These are phyloP conservation scores for Cudoniella acicularis DNA, from an alignment of 495 filamentous ascomycete genomes.

Conservation along the genomic window DNA sequence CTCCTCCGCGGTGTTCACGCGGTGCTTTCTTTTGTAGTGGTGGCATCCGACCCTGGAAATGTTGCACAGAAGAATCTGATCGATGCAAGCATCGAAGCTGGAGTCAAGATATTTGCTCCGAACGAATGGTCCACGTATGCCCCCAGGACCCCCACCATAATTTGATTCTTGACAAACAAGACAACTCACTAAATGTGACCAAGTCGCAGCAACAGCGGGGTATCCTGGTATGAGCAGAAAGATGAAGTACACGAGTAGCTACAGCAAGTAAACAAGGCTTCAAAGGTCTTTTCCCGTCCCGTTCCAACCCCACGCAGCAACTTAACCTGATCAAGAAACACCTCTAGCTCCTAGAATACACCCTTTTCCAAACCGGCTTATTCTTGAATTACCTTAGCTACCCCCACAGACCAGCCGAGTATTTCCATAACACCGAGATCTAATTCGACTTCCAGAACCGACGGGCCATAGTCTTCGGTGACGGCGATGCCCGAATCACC, in stretches of 20 bases:
- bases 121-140: conserved; percentile 22
- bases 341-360: conserved; percentile 53
- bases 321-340: neutral
- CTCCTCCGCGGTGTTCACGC: conserved; percentile 40
- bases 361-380: conserved; percentile 50
- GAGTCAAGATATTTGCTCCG: conserved; percentile 52
- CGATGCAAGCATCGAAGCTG: conserved; percentile 46
- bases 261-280: conserved; percentile 43
- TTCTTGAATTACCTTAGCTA: conserved; percentile 48
- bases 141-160: neutral
- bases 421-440: conserved; percentile 37
- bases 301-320: neutral
- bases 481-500: conserved; percentile 37
- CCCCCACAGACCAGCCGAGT: conserved; percentile 42
- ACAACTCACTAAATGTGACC: too few relatives aligned
- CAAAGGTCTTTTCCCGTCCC: conserved; percentile 29
- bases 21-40: conserved; percentile 47
- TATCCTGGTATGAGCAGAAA: conserved; percentile 32
- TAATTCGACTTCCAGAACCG: conserved; percentile 42
- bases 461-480: conserved; percentile 43
- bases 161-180: too few relatives aligned
- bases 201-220: conserved; percentile 38
- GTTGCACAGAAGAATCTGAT: conserved; percentile 43
- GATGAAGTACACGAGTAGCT: conserved; percentile 43
- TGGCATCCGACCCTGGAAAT: conserved; percentile 31